These are phyloP conservation scores for Trifolium repens DNA, from an alignment of 306 rosid genomes.

Conservation along the genomic window DNA sequence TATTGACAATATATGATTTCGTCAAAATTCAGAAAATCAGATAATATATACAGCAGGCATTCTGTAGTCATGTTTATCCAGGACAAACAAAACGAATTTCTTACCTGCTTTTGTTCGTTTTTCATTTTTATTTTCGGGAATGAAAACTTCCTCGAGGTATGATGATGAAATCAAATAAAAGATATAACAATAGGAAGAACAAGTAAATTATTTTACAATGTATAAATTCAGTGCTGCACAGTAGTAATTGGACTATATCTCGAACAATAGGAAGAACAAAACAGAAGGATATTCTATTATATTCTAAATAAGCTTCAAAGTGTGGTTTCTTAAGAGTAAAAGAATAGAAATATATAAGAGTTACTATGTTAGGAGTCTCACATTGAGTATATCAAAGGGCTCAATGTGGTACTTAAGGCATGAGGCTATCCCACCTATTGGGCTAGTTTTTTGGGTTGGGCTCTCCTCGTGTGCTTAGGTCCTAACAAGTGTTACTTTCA, in stretches of 20 bases:
- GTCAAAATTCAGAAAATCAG: background rate
- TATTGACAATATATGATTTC: slow-evolving; percentile 2
- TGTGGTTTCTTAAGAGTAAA: background rate
- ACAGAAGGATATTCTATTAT: background rate
- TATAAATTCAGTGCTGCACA: too few relatives aligned
- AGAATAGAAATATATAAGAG: background rate
- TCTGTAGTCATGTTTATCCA: background rate
- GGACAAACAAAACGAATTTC: background rate
- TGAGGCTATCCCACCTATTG: too few relatives aligned
- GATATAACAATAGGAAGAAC: background rate
- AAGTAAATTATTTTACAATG: too few relatives aligned
- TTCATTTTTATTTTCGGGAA: background rate
- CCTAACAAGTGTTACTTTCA: too few relatives aligned
- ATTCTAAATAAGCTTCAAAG: background rate
- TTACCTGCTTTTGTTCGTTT: background rate
- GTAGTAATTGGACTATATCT: background rate
- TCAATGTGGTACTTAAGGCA: too few relatives aligned
- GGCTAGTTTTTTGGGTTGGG: too few relatives aligned
- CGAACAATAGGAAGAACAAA: background rate
- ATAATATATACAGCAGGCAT: background rate
- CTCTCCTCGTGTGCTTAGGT: too few relatives aligned
- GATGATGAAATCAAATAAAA: slow-evolving; percentile 17
- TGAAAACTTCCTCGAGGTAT: slow-evolving; percentile 7
- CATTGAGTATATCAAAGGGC: too few relatives aligned
- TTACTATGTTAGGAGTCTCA: background rate